Evolutionary conservation across 805 yeast genomes (phyloP).

Genomic region (Saccharomycopsis sp.): DNA sequence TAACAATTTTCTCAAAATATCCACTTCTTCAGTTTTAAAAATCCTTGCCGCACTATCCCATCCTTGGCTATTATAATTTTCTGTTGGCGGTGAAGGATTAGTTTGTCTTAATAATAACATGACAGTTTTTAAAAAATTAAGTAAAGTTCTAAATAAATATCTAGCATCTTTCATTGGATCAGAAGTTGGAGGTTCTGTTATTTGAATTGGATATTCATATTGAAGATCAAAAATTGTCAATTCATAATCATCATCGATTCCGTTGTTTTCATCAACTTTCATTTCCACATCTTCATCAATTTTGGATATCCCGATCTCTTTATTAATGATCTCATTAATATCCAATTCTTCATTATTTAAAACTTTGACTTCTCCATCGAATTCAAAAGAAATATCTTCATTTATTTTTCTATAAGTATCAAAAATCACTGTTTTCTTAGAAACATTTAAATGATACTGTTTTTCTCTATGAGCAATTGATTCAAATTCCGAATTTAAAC

Average conservation of each 20-base stretch:
- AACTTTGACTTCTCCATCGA: constrained; percentile 9
- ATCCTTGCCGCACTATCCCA: constrained; percentile 86
- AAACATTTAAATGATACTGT: constrained; percentile 24
- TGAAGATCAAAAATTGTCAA: constrained; percentile 37
- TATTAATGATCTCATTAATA: constrained; percentile 4
- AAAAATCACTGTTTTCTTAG: not conserved
- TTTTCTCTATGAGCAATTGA: constrained; percentile 55
- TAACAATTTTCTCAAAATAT: constrained; percentile 64
- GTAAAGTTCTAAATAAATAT: constrained; percentile 73
- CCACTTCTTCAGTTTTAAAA: constrained; percentile 75
- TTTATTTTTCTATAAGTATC: too few relatives aligned
- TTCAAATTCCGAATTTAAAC: constrained; percentile 62
- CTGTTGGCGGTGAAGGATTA: constrained; percentile 65
- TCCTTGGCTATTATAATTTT: constrained; percentile 38
- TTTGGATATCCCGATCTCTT: not conserved
- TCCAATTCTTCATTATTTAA: constrained; percentile 12
- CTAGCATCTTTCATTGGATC: constrained; percentile 84
- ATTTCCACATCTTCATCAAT: constrained; percentile 26
- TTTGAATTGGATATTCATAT: constrained; percentile 46
- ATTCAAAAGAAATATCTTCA: not conserved
- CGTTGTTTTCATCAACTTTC: constrained; percentile 17
- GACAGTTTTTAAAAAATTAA: constrained; percentile 84
- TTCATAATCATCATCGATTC: constrained; percentile 9
- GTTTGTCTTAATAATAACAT: constrained; percentile 83
- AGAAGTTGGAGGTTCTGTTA: constrained; percentile 37